phyloP scores from a whole-genome alignment of 106 monocot species.

The Allium fistulosum region DNA sequence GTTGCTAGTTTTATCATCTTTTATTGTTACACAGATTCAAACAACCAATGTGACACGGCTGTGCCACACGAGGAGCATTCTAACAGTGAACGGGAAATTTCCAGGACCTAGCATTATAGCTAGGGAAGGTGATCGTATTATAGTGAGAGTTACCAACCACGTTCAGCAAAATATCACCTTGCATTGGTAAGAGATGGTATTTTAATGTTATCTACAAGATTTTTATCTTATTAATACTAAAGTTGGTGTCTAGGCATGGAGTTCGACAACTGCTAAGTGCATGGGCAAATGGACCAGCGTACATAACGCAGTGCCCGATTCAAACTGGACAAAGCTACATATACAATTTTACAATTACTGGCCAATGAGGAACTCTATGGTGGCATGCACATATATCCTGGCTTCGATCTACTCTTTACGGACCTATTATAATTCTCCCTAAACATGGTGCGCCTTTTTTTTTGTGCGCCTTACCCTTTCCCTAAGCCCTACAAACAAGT shows the following conservation, averaged over 20 bases:
- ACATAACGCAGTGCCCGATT: constrained; percentile 55
- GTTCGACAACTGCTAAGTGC: constrained; percentile 30
- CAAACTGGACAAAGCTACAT: constrained; percentile 39
- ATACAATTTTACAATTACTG: constrained; percentile 43
- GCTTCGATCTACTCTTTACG: constrained; percentile 38
- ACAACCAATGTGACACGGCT: constrained; percentile 24
- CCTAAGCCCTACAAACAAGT: constrained; percentile 36
- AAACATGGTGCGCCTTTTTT: constrained; percentile 24
- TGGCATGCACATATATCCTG: constrained; percentile 58
- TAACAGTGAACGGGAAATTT: constrained; percentile 36
- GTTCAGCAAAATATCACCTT: constrained; percentile 22
- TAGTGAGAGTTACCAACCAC: constrained; percentile 30
- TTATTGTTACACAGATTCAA: constrained; percentile 8
- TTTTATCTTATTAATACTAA: neutral
- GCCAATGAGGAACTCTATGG: constrained; percentile 43
- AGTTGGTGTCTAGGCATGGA: constrained; percentile 30
- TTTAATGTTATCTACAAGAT: neutral
- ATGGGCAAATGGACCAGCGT: constrained; percentile 49
- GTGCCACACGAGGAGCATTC: constrained; percentile 30
- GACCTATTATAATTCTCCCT: constrained; percentile 49
- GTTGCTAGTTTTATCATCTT: neutral
- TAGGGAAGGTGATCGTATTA: constrained; percentile 35
- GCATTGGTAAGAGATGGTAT: constrained; percentile 24
- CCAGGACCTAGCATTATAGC: constrained; percentile 37
- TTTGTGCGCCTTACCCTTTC: constrained; percentile 43